Conservation (phyloP, 768 basidiomycete genomes). For the Leucogyrophana mollusca region DNA sequence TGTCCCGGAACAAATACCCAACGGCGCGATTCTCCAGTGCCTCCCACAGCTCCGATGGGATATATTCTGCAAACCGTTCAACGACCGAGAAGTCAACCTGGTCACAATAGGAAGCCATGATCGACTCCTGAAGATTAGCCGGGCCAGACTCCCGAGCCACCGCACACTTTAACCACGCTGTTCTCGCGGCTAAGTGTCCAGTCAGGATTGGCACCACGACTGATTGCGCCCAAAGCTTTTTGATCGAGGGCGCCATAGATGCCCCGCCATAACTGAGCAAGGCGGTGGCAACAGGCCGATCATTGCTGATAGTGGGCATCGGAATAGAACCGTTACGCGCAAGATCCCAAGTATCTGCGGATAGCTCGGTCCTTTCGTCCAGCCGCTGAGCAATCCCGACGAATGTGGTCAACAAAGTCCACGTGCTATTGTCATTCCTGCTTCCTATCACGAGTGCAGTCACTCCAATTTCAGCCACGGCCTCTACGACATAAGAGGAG, state of each 20-base stretch:
- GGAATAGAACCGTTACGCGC: not conserved
- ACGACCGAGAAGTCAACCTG: not conserved
- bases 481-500: not conserved
- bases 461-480: not conserved
- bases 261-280: not conserved
- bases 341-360: not conserved
- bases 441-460: not conserved
- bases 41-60: not conserved
- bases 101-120: not conserved
- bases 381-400: not conserved
- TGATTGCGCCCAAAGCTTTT: not conserved
- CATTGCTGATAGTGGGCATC: not conserved
- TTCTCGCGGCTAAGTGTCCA: not conserved
- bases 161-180: not conserved
- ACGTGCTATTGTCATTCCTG: not conserved
- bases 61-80: not conserved
- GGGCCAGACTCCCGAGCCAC: not conserved
- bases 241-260: not conserved
- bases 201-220: not conserved
- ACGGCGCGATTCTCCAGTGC: not conserved
- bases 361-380: not conserved
- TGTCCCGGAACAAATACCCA: not conserved
- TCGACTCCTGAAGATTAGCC: not conserved
- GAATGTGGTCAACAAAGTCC: not conserved
- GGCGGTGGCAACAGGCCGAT: not conserved